Evolutionary conservation across 202 grass and related monocot species (phyloP), one percentile per base, ranked within the genome.

Genomic region (Carex arenaria): DNA sequence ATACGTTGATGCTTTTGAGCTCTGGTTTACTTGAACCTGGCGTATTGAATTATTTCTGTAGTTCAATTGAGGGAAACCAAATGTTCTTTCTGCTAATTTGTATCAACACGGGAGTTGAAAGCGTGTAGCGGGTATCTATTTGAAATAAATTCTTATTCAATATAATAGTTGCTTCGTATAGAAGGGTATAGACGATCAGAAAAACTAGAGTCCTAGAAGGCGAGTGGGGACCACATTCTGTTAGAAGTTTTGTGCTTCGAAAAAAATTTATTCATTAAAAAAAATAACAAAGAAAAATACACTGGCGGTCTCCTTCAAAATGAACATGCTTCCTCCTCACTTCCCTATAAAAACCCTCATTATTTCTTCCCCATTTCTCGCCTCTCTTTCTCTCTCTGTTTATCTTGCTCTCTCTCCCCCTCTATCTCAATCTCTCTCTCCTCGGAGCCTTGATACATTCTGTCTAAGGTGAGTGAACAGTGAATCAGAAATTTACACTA

Each of bases 151-250:
- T 9, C 0, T 13, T 47, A 9, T 65, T 57, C 38, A 38, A 7
- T 81, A 66, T 9, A 81, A 7, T 4, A 82, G 20, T 49, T 68
- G 7, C 9, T 13, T 38, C 32, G 34, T 18, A 66, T 5, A 22
- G 30, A 23, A 12, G 20, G 38, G 10, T 1, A 19, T 19, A 78
- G 13, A 78, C 10, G 15, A 59, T 59, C 73, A 32, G 15, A 11
- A 19, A 51, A 34, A 32, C 13, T n/a, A 19, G 17, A 43, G 18
- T 56, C 36, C 56, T 49, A 43, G 56, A 31, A 81, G 64, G 40
- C 61, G 60, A 68, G 55, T 28, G 59, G 75, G 84, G 75, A 60
- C 74, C 84, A 20, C 19, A 85, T 85, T 85, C 84, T 69, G 75
- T 85, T 80, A 70, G 30, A 80, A 74, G 38, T 6, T 61, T 75